Evolutionary conservation across 2,329 filamentous ascomycete species (phyloP).

Genomic region (Neophaeococcomyces aloes): DNA sequence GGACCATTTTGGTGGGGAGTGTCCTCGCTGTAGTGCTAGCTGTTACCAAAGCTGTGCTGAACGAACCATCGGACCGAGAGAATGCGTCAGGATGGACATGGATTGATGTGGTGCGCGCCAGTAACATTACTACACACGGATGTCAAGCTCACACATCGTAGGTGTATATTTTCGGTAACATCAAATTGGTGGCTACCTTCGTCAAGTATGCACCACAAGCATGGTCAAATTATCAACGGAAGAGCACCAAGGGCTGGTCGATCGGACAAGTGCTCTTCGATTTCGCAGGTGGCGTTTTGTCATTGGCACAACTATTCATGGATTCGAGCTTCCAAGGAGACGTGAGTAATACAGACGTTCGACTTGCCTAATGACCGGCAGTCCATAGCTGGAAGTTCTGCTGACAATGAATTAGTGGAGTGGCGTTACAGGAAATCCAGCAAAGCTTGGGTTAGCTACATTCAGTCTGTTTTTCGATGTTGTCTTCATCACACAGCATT

Average conservation of each 20-base stretch:
- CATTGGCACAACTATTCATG: conserved; percentile 67
- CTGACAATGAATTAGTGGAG: conserved; percentile 47
- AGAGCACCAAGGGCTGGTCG: conserved; percentile 79
- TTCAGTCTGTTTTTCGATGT: conserved; percentile 77
- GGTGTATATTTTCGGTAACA: conserved; percentile 65
- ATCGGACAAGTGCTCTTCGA: conserved; percentile 79
- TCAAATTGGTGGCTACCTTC: conserved; percentile 79
- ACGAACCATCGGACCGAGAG: conserved; percentile 33
- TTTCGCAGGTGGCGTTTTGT: conserved; percentile 68
- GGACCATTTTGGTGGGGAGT: conserved; percentile 60
- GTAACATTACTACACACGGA: conserved; percentile 32
- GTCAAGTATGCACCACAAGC: conserved; percentile 90
- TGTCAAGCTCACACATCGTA: conserved; percentile 22
- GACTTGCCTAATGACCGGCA: no score
- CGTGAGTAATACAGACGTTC: conserved; percentile 10
- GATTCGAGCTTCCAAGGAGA: conserved; percentile 76
- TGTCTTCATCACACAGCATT: conserved; percentile 83
- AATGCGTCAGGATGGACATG: conserved; percentile 48
- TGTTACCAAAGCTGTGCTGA: conserved; percentile 32
- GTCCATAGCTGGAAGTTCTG: no score
- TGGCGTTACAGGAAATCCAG: conserved; percentile 79
- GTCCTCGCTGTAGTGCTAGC: conserved; percentile 36
- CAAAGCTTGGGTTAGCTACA: conserved; percentile 79
- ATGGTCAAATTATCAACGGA: conserved; percentile 69
- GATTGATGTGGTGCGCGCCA: conserved; percentile 49